Evolutionary conservation across 768 basidiomycete genomes (phyloP), one percentile per base, ranked within the genome.

Genomic region (Amanita thiersii): DNA sequence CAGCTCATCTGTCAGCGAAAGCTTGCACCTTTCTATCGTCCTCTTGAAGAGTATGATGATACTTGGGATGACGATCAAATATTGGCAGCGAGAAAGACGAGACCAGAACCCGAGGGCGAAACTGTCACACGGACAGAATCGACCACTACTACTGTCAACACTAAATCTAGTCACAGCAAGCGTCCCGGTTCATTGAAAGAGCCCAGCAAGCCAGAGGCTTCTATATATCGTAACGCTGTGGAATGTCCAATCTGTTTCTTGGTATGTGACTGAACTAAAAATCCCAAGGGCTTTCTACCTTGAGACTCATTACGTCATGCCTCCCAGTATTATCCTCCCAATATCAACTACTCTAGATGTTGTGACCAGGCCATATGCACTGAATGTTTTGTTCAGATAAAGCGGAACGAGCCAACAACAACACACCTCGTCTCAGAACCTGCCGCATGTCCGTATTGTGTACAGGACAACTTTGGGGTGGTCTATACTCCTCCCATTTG

Each of bases 211-310:
- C 75, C 81, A 43, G 91, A 93, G 56, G 87, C 82, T 30, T 74
- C 79, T 46, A 69, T 93, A 24, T 97, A 94, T 63, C 67, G 77
- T 47, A 80, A 80, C 20, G 89, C 92, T 12, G 70, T 82, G 12
- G 96, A 99, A 58, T 99, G 96, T 68, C 96, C 96, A 17, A 96
- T 99, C 47, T 99, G 93, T 65, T 97, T 98, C 65, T 72, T 98
- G 62, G 94, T 88, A 53, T 57, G 83, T 77, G 44, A 42, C 49
- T 52, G 49, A 47, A 39, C 50, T 24, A n/a, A n/a, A n/a, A n/a
- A n/a, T n/a, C 19, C 19, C 14, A 30, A n/a, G 42, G 48, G 46
- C 32, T 14, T 36, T 44, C 40, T 20, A 40, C 43, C 46, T 44
- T 36, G 55, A 53, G 32, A 54, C 52, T 60, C 39, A 53, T 63